These are phyloP conservation scores for Yamagishiella unicocca DNA, from an alignment of 139 green algal species.

Conservation along the genomic window DNA sequence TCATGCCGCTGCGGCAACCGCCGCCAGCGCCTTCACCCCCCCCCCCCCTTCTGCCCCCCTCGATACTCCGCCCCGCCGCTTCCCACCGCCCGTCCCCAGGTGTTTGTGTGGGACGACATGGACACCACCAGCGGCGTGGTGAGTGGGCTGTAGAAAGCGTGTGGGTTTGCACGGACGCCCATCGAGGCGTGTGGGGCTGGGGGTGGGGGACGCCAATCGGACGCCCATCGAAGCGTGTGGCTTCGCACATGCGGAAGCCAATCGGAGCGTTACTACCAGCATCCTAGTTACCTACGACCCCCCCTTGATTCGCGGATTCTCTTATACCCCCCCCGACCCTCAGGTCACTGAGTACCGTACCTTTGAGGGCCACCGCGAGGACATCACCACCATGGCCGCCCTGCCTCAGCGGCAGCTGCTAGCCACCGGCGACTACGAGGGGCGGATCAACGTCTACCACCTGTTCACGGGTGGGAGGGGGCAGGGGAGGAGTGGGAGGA, in stretches of 20 bases:
- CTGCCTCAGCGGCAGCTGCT: constrained; percentile 57
- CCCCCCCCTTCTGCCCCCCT: background rate
- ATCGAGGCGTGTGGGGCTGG: no score
- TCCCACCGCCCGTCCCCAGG: constrained; percentile 23
- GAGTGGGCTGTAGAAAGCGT: no score
- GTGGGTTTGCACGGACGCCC: no score
- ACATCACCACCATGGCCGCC: constrained; percentile 79
- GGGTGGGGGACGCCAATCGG: no score
- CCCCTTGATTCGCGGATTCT: no score
- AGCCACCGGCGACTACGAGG: constrained; percentile 82
- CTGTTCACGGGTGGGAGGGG: constrained; percentile 63
- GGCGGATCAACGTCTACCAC: constrained; percentile 81
- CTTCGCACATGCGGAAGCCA: no score
- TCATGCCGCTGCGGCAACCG: no score
- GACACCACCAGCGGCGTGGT: constrained; percentile 64
- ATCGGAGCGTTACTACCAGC: no score
- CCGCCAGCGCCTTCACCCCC: no score
- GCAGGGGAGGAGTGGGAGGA: no score
- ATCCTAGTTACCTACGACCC: no score
- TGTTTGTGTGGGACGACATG: constrained; percentile 84
- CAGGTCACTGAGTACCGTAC: constrained; percentile 62
- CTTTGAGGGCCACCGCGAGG: constrained; percentile 77
- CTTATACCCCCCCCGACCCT: background rate
- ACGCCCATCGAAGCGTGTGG: no score
- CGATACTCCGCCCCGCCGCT: background rate